These are phyloP conservation scores for Epichloe amarillans DNA, from an alignment of 2,329 filamentous ascomycete genomes.

Conservation along the genomic window DNA sequence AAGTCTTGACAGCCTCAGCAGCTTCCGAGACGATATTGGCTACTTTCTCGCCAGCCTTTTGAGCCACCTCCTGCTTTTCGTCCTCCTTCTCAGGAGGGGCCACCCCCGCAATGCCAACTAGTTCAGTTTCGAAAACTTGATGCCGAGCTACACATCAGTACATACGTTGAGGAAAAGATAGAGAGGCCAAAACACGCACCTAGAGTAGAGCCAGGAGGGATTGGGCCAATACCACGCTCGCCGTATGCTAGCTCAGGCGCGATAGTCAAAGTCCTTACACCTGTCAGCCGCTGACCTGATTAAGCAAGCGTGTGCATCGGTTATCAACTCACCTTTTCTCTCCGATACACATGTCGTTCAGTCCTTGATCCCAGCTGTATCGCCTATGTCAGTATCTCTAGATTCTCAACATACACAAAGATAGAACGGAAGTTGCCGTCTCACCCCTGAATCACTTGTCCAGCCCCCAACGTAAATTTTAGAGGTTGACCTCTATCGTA, in stretches of 20 bases:
- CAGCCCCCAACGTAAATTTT: slow-evolving; percentile 62
- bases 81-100: slow-evolving; percentile 9
- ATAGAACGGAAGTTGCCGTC: slow-evolving; percentile 11
- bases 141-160: slow-evolving; percentile 7
- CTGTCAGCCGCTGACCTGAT: slow-evolving; percentile 2
- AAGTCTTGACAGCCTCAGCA: slow-evolving; percentile 30
- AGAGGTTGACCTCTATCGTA: slow-evolving; percentile 70
- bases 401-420: not conserved
- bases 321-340: slow-evolving; percentile 53
- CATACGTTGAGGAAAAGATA: not conserved
- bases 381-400: slow-evolving; percentile 8
- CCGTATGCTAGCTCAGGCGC: slow-evolving; percentile 82
- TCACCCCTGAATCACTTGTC: slow-evolving; percentile 80
- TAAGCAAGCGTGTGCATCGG: not conserved
- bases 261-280: slow-evolving; percentile 61
- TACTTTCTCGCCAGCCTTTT: slow-evolving; percentile 13
- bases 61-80: slow-evolving; percentile 17
- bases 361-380: slow-evolving; percentile 71
- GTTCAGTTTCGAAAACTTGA: slow-evolving; percentile 78
- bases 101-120: slow-evolving; percentile 72
- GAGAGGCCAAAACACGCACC: slow-evolving; percentile 30
- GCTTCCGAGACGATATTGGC: slow-evolving; percentile 11
- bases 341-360: slow-evolving; percentile 88
- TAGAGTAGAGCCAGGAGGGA: slow-evolving; percentile 68
- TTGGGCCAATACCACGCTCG: slow-evolving; percentile 60